Conservation (phyloP, 805 yeast species). For the Candida xiaguanensis region DNA sequence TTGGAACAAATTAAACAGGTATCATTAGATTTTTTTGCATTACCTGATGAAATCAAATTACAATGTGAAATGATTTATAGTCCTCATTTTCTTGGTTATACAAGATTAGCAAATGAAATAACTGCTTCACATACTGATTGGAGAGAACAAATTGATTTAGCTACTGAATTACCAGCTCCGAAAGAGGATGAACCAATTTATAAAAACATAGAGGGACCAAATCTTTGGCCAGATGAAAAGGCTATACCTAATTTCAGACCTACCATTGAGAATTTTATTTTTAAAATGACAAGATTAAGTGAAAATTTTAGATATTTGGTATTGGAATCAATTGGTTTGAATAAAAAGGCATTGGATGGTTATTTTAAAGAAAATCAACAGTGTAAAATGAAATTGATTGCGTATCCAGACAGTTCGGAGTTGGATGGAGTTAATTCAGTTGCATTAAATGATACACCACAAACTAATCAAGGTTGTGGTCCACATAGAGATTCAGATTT, state of each 20-base stretch:
- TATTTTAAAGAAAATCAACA: slow-evolving; percentile 53
- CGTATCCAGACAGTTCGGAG: slow-evolving; percentile 47
- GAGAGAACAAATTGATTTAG: slow-evolving; percentile 62
- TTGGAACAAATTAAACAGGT: slow-evolving; percentile 35
- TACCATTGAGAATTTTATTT: slow-evolving; percentile 39
- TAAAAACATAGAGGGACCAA: slow-evolving; percentile 54
- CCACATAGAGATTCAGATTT: slow-evolving; percentile 68
- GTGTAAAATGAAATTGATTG: slow-evolving; percentile 50
- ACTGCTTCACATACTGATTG: slow-evolving; percentile 53
- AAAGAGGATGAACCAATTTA: slow-evolving; percentile 36
- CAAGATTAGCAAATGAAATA: slow-evolving; percentile 53
- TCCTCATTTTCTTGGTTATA: slow-evolving; percentile 59
- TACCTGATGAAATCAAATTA: slow-evolving; percentile 44
- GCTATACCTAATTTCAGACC: slow-evolving; percentile 43
- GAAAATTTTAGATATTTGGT: slow-evolving; percentile 42
- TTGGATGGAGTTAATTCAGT: slow-evolving; percentile 18
- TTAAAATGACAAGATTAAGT: slow-evolving; percentile 43
- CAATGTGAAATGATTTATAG: slow-evolving; percentile 50
- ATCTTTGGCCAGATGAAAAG: slow-evolving; percentile 46
- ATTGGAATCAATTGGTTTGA: slow-evolving; percentile 53
- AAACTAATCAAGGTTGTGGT: slow-evolving; percentile 50
- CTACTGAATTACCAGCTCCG: slow-evolving; percentile 48
- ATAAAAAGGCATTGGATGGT: slow-evolving; percentile 39
- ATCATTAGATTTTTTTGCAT: slow-evolving; percentile 40
- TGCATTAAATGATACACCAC: slow-evolving; percentile 26